Evolutionary conservation across 2,329 filamentous ascomycete species (phyloP).

Genomic region (Coleophoma cylindrospora): DNA sequence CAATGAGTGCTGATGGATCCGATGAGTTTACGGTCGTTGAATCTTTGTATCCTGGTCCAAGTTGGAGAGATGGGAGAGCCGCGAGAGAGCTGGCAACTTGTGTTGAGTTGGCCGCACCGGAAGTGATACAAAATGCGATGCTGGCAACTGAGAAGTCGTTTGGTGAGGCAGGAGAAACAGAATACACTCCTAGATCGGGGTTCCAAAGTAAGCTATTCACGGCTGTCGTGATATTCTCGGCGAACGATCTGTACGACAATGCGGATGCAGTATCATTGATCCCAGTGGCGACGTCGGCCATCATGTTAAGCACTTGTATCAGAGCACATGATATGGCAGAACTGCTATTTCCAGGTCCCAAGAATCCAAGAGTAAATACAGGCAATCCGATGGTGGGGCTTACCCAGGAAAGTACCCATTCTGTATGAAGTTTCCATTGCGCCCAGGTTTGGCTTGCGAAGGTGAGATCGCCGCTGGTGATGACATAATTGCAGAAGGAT

Average conservation of each 20-base stretch:
- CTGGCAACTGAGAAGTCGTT: conserved; percentile 28
- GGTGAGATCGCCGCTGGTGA: background rate
- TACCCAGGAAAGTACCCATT: background rate
- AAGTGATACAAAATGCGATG: conserved; percentile 28
- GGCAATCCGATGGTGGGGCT: background rate
- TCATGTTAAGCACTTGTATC: conserved; percentile 1
- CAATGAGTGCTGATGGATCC: conserved; percentile 21
- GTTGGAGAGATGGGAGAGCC: conserved; percentile 23
- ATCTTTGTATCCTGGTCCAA: conserved; percentile 32
- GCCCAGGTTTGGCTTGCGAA: background rate
- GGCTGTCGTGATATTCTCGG: conserved; percentile 16
- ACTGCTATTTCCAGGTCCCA: conserved; percentile 2
- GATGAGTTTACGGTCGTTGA: conserved; percentile 9
- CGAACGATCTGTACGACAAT: conserved; percentile 14
- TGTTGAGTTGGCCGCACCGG: conserved; percentile 27
- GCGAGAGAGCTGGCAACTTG: conserved; percentile 25
- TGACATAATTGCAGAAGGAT: background rate
- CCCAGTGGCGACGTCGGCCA: conserved; percentile 24
- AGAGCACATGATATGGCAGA: conserved; percentile 14
- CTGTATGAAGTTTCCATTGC: background rate
- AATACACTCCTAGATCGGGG: conserved; percentile 24
- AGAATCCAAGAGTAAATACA: background rate
- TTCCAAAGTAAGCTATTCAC: conserved; percentile 30
- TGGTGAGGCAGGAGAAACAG: conserved; percentile 17
- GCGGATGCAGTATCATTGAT: conserved; percentile 23